These are phyloP conservation scores for Eimeria acervulina DNA, from an alignment of 169 alveolate species.

Conservation along the genomic window DNA sequence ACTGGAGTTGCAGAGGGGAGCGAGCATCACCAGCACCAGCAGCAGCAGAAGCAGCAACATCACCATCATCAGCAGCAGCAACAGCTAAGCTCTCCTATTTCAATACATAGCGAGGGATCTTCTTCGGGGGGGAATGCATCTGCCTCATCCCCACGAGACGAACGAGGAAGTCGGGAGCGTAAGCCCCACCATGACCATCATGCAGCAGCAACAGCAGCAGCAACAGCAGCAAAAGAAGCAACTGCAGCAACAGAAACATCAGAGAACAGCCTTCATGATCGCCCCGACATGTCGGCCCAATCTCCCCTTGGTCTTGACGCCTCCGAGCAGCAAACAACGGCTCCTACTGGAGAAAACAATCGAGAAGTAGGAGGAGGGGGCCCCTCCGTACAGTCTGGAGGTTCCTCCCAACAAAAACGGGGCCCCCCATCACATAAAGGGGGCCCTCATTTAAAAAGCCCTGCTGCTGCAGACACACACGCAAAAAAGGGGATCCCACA, in stretches of 20 bases:
- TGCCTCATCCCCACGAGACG: neutral
- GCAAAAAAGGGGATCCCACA: neutral
- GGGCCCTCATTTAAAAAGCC: neutral
- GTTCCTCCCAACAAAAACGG: neutral
- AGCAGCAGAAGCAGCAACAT: conserved; percentile 32
- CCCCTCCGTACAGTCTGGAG: neutral
- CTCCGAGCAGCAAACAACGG: neutral
- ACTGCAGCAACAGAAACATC: neutral
- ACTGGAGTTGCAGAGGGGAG: neutral
- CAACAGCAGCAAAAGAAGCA: neutral
- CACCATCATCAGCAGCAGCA: conserved; percentile 58
- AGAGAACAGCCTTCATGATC: neutral
- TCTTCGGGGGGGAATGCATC: neutral
- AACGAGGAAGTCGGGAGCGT: neutral
- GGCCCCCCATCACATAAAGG: neutral
- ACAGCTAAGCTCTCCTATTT: neutral
- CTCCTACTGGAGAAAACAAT: neutral
- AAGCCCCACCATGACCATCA: neutral
- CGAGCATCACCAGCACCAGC: no score
- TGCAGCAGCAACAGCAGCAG: neutral
- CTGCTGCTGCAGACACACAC: neutral
- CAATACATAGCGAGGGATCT: neutral
- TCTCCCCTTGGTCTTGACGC: neutral
- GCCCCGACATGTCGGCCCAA: neutral
- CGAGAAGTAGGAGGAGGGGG: no score